Percentiles rank a stretch among this genome's conserved stretches.
Conservation (phyloP, 768 basidiomycete genomes). For the Lactarius akahatsu region DNA sequence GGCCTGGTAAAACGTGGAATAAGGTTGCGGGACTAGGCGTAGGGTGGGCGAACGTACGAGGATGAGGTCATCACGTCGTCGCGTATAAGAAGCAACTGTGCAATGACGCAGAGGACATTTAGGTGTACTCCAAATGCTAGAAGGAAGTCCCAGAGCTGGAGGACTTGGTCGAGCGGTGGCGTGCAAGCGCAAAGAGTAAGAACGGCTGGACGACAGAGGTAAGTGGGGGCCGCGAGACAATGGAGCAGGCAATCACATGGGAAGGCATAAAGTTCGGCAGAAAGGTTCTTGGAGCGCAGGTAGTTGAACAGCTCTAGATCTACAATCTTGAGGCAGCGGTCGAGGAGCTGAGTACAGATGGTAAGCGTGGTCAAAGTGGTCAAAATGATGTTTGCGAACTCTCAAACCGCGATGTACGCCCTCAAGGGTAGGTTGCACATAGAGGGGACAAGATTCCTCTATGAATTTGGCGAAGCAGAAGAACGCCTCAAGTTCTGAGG, state of each 20-base stretch:
- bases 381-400: slow-evolving; percentile 45
- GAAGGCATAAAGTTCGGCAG: slow-evolving; percentile 96
- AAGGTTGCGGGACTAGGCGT: slow-evolving; percentile 6
- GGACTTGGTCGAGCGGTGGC: slow-evolving; percentile 91
- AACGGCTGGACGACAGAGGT: slow-evolving; percentile 55
- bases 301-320: slow-evolving; percentile 83
- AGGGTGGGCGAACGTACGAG: slow-evolving; percentile 54
- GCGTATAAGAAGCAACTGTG: slow-evolving; percentile 87
- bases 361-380: not conserved
- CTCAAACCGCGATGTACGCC: slow-evolving; percentile 94
- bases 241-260: slow-evolving; percentile 62
- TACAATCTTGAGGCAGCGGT: slow-evolving; percentile 87
- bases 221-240: slow-evolving; percentile 12
- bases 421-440: slow-evolving; percentile 93
- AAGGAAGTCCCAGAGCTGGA: slow-evolving; percentile 96
- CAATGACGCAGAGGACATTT: slow-evolving; percentile 95
- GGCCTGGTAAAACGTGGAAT: slow-evolving; percentile 52
- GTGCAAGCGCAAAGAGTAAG: slow-evolving; percentile 96
- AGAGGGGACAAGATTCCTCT: slow-evolving; percentile 91
- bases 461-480: slow-evolving; percentile 96
- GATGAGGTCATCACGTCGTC: slow-evolving; percentile 85
- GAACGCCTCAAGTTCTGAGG: slow-evolving; percentile 97
- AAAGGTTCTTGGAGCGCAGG: slow-evolving; percentile 85
- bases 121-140: slow-evolving; percentile 95
- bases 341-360: slow-evolving; percentile 65